Percentiles rank a stretch among this genome's conserved stretches.
Conservation (phyloP, 805 yeast genomes). For the Metschnikowia rubicola region DNA sequence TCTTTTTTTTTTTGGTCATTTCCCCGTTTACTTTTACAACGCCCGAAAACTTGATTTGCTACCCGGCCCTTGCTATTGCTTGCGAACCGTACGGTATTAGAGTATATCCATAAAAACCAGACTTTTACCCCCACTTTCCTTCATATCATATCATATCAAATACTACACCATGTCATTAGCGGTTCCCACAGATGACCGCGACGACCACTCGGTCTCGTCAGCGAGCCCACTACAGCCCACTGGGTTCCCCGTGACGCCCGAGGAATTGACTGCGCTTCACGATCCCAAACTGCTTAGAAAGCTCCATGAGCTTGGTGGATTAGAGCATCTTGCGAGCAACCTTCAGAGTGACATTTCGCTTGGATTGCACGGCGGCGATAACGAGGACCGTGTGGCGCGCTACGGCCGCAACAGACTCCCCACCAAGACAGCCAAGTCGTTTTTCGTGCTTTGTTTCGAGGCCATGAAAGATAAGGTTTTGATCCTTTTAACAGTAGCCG, state of each 20-base stretch:
- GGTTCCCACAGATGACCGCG: slow-evolving; percentile 15
- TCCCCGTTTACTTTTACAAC: neutral
- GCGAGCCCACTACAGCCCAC: slow-evolving; percentile 17
- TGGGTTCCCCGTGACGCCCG: slow-evolving; percentile 15
- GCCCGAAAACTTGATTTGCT: neutral
- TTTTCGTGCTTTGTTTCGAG: slow-evolving; percentile 65
- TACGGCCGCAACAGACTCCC: slow-evolving; percentile 78
- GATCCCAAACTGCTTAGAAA: slow-evolving; percentile 57
- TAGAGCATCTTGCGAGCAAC: slow-evolving; percentile 28
- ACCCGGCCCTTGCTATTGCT: too few relatives aligned
- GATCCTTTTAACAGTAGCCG: slow-evolving; percentile 79
- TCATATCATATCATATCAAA: too few relatives aligned
- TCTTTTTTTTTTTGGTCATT: neutral
- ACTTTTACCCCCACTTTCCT: neutral
- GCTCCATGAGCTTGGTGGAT: slow-evolving; percentile 46
- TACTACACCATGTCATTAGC: slow-evolving; percentile 13
- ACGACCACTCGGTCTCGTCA: slow-evolving; percentile 15
- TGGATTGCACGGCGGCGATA: slow-evolving; percentile 40
- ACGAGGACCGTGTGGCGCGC: slow-evolving; percentile 39
- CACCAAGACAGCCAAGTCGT: slow-evolving; percentile 62
- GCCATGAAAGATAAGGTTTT: slow-evolving; percentile 91
- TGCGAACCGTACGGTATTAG: too few relatives aligned
- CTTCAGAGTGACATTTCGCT: slow-evolving; percentile 34
- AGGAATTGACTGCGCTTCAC: slow-evolving; percentile 46
- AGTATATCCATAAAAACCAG: too few relatives aligned